phyloP scores from a whole-genome alignment of 148 eudicot species.

The Persicaria tinctoria region DNA sequence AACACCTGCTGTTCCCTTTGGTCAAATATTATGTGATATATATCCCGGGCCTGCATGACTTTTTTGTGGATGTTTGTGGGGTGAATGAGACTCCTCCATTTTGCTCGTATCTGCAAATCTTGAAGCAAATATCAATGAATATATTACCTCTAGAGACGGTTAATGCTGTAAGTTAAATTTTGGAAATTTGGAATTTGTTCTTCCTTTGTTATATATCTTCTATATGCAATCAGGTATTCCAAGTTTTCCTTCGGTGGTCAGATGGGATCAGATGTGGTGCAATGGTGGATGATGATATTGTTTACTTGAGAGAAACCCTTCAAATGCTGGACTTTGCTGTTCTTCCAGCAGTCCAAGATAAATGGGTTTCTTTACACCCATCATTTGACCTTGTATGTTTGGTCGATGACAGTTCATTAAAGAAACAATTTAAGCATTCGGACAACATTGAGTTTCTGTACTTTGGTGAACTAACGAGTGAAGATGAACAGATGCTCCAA shows the following conservation, averaged over 20 bases:
- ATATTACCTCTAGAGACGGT: constrained; percentile 62
- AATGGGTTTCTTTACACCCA: too few relatives aligned
- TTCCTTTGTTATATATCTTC: background rate
- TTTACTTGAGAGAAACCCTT: constrained; percentile 51
- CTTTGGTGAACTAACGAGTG: constrained; percentile 53
- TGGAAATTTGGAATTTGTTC: background rate
- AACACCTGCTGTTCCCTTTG: constrained; percentile 16
- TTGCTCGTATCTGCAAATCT: constrained; percentile 55
- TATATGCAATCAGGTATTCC: constrained; percentile 48
- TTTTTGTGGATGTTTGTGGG: constrained; percentile 81
- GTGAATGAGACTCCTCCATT: constrained; percentile 59
- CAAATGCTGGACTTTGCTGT: constrained; percentile 44
- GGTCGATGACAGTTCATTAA: too few relatives aligned
- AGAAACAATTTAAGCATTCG: constrained; percentile 61
- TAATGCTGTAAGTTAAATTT: constrained; percentile 34
- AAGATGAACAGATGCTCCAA: constrained; percentile 48
- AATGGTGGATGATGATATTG: constrained; percentile 49
- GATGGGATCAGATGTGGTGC: constrained; percentile 64
- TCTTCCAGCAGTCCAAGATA: constrained; percentile 76
- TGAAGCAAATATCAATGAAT: constrained; percentile 56
- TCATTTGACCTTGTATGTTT: too few relatives aligned
- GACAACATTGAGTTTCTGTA: constrained; percentile 61
- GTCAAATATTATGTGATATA: constrained; percentile 44
- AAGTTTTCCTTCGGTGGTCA: constrained; percentile 62
- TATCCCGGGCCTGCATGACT: constrained; percentile 73